Evolutionary conservation across 2,329 filamentous ascomycete genomes (phyloP), one percentile per base, ranked within the genome.

Genomic region (Calonectria hongkongensis): DNA sequence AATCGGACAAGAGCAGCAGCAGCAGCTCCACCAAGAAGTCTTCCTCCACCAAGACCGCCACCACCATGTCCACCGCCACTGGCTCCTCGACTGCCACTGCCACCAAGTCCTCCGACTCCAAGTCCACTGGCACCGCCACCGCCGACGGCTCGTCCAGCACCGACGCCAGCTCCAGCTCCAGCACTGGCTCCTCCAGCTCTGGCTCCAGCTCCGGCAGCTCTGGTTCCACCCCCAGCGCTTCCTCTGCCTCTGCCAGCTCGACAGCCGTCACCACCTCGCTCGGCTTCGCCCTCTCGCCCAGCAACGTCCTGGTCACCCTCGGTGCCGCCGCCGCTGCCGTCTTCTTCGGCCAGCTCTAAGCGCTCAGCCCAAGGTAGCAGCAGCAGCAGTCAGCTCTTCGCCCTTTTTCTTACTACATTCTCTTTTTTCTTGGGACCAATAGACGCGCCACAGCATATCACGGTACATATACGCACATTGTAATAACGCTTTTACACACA

Each of bases 221-320:
- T 12, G 51, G 51, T 30, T 58, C 54, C 0, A 60, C 54, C 36
- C 54, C 54, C 21, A 41, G n/a, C 54, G 54, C 33, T 9, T 41
- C 54, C 21, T 41, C 33, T 21, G 33, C 33, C 15, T 41, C 33
- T 2, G 39, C 54, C 33, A 25, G 16, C n/a, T 25, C 33, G 21
- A 60, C 33, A 3, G 2, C 33, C 36, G 7, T 7, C 36, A 18
- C 54, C 36, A 25, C 30, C 21, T 60, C 28, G 54, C 54, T 60
- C 5, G 54, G 54, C 33, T 39, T 60, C 54, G 21, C 33, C 13
- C n/a, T 60, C 13, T 41, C 54, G 33, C 54, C 54, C 54, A 60
- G 54, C 54, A 60, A 36, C 54, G 54, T 60, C 54, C n/a, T 25
- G 12, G 21, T 60, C 36, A 60, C 54, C n/a, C 54, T 60, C 6